Conservation (phyloP, 1,139 yeast genomes). For the Candida labiduridarum region DNA sequence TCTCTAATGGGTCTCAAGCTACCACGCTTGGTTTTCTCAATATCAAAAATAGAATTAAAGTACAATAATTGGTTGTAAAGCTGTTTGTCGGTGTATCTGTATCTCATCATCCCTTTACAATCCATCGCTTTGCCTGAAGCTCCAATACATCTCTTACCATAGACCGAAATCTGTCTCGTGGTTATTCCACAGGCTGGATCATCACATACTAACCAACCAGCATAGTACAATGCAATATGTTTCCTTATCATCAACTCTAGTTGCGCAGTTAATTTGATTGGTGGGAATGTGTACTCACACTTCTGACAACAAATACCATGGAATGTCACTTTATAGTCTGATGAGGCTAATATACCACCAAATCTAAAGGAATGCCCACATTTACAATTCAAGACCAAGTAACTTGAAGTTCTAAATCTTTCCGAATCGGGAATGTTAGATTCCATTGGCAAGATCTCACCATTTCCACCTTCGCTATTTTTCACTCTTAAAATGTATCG, state of each 20-base stretch:
- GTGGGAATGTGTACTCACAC: constrained; percentile 56
- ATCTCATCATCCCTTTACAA: constrained; percentile 86
- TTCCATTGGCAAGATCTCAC: constrained; percentile 75
- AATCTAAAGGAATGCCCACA: constrained; percentile 67
- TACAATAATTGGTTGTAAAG: constrained; percentile 87
- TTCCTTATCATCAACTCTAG: constrained; percentile 70
- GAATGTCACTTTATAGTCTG: constrained; percentile 58
- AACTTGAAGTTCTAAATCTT: constrained; percentile 69
- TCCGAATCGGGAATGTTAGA: constrained; percentile 81
- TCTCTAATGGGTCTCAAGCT: constrained; percentile 52
- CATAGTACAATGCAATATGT: constrained; percentile 76
- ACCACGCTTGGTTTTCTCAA: constrained; percentile 69
- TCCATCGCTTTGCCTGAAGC: constrained; percentile 60
- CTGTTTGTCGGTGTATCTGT: constrained; percentile 74
- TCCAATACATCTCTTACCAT: constrained; percentile 84
- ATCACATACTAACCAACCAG: constrained; percentile 84
- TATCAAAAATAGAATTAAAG: constrained; percentile 77
- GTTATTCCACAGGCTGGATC: constrained; percentile 79
- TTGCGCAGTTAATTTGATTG: constrained; percentile 66
- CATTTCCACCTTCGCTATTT: constrained; percentile 34
- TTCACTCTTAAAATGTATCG: constrained; percentile 57
- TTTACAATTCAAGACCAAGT: constrained; percentile 58
- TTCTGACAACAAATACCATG: constrained; percentile 71
- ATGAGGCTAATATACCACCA: constrained; percentile 72
- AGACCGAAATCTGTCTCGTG: constrained; percentile 87